Conservation (phyloP, 345 rosid species). For the Gossypium thurberi region DNA sequence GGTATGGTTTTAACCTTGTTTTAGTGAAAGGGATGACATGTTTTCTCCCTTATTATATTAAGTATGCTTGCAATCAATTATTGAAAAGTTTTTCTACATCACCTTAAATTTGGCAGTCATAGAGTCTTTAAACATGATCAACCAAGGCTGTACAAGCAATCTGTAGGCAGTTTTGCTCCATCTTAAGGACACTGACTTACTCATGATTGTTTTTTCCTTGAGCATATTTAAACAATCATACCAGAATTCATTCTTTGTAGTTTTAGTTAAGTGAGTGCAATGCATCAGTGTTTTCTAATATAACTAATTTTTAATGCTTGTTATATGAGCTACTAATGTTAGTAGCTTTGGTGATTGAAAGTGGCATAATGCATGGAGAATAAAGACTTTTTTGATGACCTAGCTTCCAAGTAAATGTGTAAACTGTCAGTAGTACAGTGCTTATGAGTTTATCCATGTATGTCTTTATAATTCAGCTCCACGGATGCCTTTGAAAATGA, state of each 20-base stretch:
- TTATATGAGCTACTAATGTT: neutral
- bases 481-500: slow-evolving; percentile 33
- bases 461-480: slow-evolving; percentile 38
- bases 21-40: neutral
- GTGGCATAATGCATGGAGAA: neutral
- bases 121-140: neutral
- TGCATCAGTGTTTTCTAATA: neutral
- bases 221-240: neutral
- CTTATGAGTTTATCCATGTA: slow-evolving; percentile 13
- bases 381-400: neutral
- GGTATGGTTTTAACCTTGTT: slow-evolving; percentile 29
- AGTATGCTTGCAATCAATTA: neutral
- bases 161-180: neutral
- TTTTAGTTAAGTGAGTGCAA: neutral
- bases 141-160: neutral
- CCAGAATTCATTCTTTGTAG: neutral
- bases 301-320: neutral
- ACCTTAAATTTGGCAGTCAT: neutral
- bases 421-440: neutral
- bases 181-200: neutral
- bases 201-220: neutral
- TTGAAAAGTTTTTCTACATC: neutral
- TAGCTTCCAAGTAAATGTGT: neutral
- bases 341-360: neutral
- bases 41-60: neutral